Percentiles rank a stretch among this genome's conserved stretches.
These are phyloP conservation scores for Sphagnum tenellum DNA, from an alignment of 225 moss, liverwort and hornwort genomes.

Conservation along the genomic window DNA sequence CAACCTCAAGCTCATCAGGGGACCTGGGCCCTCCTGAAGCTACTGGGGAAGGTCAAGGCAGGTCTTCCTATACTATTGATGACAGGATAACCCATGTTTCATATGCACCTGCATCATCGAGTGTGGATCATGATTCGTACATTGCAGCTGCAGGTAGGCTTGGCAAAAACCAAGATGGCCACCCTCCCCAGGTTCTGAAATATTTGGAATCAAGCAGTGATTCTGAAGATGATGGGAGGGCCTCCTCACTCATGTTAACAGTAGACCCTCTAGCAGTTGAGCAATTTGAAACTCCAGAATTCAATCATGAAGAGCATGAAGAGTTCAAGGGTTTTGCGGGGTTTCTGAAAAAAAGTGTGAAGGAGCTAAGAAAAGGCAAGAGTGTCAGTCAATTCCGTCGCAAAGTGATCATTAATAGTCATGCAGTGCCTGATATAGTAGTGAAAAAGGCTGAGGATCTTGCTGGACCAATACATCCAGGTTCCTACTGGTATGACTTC, in stretches of 20 bases:
- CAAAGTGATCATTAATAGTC: slow-evolving; percentile 69
- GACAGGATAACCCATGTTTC: slow-evolving; percentile 22
- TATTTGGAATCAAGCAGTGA: slow-evolving; percentile 63
- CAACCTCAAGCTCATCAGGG: too few relatives aligned
- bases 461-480: slow-evolving; percentile 83
- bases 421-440: slow-evolving; percentile 54
- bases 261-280: too few relatives aligned
- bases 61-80: background rate
- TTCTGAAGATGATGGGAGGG: slow-evolving; percentile 58
- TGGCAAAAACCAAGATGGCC: slow-evolving; percentile 22
- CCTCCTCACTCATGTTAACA: background rate
- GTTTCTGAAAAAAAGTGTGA: slow-evolving; percentile 57
- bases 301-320: too few relatives aligned
- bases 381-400: slow-evolving; percentile 38
- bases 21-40: background rate
- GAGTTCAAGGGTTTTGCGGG: slow-evolving; percentile 39
- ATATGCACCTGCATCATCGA: slow-evolving; percentile 7
- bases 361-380: slow-evolving; percentile 42
- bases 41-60: slow-evolving; percentile 13
- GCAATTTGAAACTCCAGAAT: too few relatives aligned
- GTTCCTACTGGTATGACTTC: slow-evolving; percentile 70
- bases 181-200: slow-evolving; percentile 26
- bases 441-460: slow-evolving; percentile 67
- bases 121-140: slow-evolving; percentile 39
- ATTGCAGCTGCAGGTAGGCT: slow-evolving; percentile 14